phyloP scores from a whole-genome alignment of 2,329 filamentous ascomycete genomes.

The Aspergillus fumigatiaffinis region DNA sequence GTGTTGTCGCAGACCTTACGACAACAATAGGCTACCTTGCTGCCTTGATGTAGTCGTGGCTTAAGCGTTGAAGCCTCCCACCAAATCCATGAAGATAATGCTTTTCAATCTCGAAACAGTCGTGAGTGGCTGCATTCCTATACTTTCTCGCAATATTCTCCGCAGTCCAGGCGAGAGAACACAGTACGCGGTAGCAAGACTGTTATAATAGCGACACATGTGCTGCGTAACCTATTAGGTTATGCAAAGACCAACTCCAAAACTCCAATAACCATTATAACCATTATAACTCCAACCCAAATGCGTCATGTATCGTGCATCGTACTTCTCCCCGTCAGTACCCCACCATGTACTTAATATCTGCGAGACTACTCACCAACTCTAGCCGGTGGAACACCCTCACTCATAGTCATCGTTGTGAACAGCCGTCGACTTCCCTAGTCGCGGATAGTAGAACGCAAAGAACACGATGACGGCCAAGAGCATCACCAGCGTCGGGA shows the following conservation, averaged over 20 bases:
- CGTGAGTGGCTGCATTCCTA: conserved; percentile 57
- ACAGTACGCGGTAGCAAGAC: conserved; percentile 44
- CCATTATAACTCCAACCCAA: not conserved
- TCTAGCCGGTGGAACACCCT: not conserved
- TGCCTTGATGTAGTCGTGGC: conserved; percentile 59
- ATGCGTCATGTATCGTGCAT: not conserved
- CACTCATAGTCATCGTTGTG: not conserved
- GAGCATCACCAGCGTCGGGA: conserved; percentile 30
- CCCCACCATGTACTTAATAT: not conserved
- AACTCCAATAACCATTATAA: not conserved
- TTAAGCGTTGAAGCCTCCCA: conserved; percentile 62
- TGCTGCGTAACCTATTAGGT: conserved; percentile 64
- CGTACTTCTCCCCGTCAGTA: not conserved
- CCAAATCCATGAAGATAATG: conserved; percentile 68
- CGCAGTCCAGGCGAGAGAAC: conserved; percentile 59
- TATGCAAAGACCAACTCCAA: conserved; percentile 27
- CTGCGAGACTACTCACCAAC: not conserved
- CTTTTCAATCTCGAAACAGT: conserved; percentile 55
- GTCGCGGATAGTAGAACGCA: conserved; percentile 25
- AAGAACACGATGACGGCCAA: conserved; percentile 31
- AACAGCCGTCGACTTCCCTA: conserved; percentile 15
- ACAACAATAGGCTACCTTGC: conserved; percentile 54
- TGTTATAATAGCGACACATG: conserved; percentile 66
- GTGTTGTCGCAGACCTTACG: conserved; percentile 48
- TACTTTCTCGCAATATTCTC: conserved; percentile 62